Percentiles rank a stretch among this genome's conserved stretches.
These are phyloP conservation scores for Xerocomus potaroensis DNA, from an alignment of 768 basidiomycete genomes.

Conservation along the genomic window DNA sequence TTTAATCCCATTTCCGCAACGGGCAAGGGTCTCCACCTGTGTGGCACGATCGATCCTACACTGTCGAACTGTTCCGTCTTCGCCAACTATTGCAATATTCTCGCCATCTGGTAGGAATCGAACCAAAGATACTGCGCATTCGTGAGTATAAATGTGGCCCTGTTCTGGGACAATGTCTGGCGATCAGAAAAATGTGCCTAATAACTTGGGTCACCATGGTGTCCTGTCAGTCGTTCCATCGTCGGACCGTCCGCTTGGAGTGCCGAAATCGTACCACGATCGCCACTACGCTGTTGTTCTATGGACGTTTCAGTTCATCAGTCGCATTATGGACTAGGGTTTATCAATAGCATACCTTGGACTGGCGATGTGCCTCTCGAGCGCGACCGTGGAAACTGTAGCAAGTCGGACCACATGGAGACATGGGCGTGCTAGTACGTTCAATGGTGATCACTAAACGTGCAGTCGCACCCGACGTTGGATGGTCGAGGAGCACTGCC, in stretches of 20 bases:
- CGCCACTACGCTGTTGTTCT: conserved; percentile 3
- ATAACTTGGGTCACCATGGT: not conserved
- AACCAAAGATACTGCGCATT: conserved; percentile 3
- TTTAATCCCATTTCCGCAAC: not conserved
- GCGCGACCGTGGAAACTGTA: conserved; percentile 8
- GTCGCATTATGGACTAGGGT: not conserved
- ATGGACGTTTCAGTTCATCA: not conserved
- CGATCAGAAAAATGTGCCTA: not conserved
- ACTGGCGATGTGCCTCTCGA: conserved; percentile 3
- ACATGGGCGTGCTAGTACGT: too few relatives aligned
- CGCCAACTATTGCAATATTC: conserved; percentile 1
- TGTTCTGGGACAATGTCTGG: conserved; percentile 1
- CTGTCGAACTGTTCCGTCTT: conserved; percentile 9
- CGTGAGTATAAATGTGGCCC: not conserved
- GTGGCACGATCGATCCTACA: not conserved
- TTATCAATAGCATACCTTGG: not conserved
- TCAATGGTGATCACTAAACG: too few relatives aligned
- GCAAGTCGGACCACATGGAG: conserved; percentile 7
- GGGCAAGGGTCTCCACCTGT: not conserved
- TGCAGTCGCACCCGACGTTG: too few relatives aligned
- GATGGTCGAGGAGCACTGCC: too few relatives aligned
- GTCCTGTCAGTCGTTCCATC: not conserved
- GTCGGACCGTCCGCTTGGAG: not conserved
- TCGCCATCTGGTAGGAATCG: conserved; percentile 10
- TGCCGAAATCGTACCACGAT: not conserved